Evolutionary conservation across 2,329 filamentous ascomycete genomes (phyloP).

Genomic region (Pseudocercospora fuligena): DNA sequence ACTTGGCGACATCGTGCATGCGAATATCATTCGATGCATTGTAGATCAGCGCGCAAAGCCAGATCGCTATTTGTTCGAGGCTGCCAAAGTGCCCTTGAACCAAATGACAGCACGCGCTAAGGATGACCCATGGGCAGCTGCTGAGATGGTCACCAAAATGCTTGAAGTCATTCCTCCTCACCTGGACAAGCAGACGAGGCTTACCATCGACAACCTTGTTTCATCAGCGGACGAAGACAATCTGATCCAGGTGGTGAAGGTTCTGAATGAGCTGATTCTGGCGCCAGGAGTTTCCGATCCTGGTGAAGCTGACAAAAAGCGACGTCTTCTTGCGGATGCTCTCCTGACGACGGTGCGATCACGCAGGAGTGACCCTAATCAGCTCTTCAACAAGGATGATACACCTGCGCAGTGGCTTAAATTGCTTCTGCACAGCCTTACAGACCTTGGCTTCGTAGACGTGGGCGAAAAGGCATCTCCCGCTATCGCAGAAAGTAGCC

Average conservation of each 20-base stretch:
- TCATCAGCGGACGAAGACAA: slow-evolving; percentile 60
- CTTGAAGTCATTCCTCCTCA: slow-evolving; percentile 73
- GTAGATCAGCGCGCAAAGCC: slow-evolving; percentile 81
- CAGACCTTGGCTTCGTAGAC: slow-evolving; percentile 26
- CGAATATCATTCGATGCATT: slow-evolving; percentile 79
- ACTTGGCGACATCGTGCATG: slow-evolving; percentile 72
- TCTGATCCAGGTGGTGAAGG: slow-evolving; percentile 57
- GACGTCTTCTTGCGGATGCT: slow-evolving; percentile 59
- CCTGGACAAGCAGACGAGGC: slow-evolving; percentile 85
- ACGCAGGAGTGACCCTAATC: slow-evolving; percentile 39
- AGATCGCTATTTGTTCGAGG: slow-evolving; percentile 78
- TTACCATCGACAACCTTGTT: slow-evolving; percentile 77
- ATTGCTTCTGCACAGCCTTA: slow-evolving; percentile 34
- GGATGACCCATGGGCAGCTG: slow-evolving; percentile 62
- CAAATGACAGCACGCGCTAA: slow-evolving; percentile 69
- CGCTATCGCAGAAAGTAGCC: slow-evolving; percentile 52
- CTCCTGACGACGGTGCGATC: slow-evolving; percentile 55
- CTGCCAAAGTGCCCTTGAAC: slow-evolving; percentile 77
- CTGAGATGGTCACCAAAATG: slow-evolving; percentile 68
- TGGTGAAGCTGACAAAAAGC: slow-evolving; percentile 52
- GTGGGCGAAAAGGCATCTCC: slow-evolving; percentile 32
- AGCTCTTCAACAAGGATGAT: slow-evolving; percentile 36
- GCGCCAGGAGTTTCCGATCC: slow-evolving; percentile 51
- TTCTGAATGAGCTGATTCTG: slow-evolving; percentile 54
- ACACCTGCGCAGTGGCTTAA: slow-evolving; percentile 37